Percentiles rank a stretch among this genome's conserved stretches.
Conservation (phyloP, 1,139 yeast genomes). For the Blastobotrys serpentis region DNA sequence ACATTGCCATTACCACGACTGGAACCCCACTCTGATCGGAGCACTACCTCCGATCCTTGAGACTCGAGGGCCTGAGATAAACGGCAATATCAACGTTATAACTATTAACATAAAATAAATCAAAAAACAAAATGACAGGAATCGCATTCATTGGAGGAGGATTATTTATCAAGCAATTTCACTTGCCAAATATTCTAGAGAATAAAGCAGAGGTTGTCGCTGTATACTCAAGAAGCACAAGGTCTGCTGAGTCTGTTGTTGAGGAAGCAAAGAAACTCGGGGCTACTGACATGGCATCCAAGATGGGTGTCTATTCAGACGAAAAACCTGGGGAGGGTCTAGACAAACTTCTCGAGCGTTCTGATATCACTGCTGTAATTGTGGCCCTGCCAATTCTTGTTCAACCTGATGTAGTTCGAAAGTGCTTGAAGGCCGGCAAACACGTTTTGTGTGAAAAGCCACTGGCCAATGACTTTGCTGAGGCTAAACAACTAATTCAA, state of each 20-base stretch:
- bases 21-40: no score
- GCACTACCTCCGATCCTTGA: no score
- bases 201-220: slow-evolving; percentile 23
- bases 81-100: no score
- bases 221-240: slow-evolving; percentile 23
- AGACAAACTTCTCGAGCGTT: slow-evolving; percentile 17
- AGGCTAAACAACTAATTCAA: slow-evolving; percentile 16
- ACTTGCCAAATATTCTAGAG: slow-evolving; percentile 25
- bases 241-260: slow-evolving; percentile 20
- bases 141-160: slow-evolving; percentile 14
- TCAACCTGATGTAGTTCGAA: slow-evolving; percentile 20
- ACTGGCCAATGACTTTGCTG: slow-evolving; percentile 19
- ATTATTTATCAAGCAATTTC: slow-evolving; percentile 12
- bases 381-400: slow-evolving; percentile 20
- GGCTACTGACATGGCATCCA: slow-evolving; percentile 15
- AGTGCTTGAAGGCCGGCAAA: slow-evolving; percentile 19
- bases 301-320: slow-evolving; percentile 6
- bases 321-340: slow-evolving; percentile 3
- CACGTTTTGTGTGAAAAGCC: slow-evolving; percentile 24
- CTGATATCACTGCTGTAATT: slow-evolving; percentile 21
- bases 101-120: no score
- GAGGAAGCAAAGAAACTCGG: slow-evolving; percentile 14
- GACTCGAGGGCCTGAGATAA: no score
- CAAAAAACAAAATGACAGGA: slow-evolving; percentile 1
- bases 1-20: no score